These are phyloP conservation scores for Wallacemonas sp. DNA, from an alignment of 208 protist species.

Conservation along the genomic window DNA sequence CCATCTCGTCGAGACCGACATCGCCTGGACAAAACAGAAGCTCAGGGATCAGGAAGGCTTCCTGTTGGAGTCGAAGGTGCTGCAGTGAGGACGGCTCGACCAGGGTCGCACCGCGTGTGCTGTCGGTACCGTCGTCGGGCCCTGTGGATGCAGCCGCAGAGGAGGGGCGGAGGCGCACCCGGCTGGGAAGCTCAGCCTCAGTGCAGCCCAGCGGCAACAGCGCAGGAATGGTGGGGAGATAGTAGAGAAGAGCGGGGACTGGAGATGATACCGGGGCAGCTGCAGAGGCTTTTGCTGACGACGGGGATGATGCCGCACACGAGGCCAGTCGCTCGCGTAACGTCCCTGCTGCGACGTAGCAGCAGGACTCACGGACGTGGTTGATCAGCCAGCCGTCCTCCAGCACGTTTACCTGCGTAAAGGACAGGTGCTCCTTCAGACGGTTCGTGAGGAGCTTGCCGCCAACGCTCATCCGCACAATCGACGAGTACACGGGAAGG, in stretches of 20 bases:
- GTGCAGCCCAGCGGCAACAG: slow-evolving; percentile 68
- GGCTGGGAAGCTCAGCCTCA: slow-evolving; percentile 39
- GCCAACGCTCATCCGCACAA: slow-evolving; percentile 66
- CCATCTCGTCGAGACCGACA: slow-evolving; percentile 63
- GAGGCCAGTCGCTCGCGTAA: neutral
- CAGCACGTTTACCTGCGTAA: slow-evolving; percentile 75
- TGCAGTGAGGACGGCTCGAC: slow-evolving; percentile 27
- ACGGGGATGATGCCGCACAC: neutral
- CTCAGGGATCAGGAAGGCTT: slow-evolving; percentile 77
- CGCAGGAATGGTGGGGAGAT: slow-evolving; percentile 67
- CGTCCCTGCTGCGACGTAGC: slow-evolving; percentile 29
- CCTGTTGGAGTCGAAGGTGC: slow-evolving; percentile 54
- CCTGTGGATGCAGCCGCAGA: neutral
- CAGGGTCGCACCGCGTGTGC: neutral
- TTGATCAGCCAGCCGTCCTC: slow-evolving; percentile 87
- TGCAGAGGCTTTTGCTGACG: neutral
- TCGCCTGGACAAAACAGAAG: slow-evolving; percentile 76
- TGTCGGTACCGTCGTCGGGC: neutral
- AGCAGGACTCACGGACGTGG: slow-evolving; percentile 76
- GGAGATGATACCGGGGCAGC: too few species aligned
- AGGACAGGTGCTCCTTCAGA: slow-evolving; percentile 77
- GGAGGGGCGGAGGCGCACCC: slow-evolving; percentile 24
- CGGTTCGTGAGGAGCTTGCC: slow-evolving; percentile 83
- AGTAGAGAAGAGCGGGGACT: slow-evolving; percentile 40
- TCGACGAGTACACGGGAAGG: slow-evolving; percentile 58